A percentile compares a stretch with the other conserved stretches of the same genome.
phyloP scores from a whole-genome alignment of 1,284 basidiomycete species.

The Papiliotrema fonsecae region DNA sequence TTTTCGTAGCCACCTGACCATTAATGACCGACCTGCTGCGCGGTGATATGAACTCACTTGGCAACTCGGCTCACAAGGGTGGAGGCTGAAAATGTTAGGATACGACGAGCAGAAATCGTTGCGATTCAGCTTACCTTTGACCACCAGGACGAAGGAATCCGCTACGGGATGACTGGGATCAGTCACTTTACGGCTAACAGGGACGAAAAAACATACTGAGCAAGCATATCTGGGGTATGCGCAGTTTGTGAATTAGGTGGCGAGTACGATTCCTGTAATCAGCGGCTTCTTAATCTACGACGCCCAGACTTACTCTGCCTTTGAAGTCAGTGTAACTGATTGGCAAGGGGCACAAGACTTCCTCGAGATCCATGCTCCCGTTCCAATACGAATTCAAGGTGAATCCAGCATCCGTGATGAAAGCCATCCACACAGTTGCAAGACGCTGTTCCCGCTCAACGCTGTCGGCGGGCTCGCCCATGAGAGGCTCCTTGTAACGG shows the following conservation, averaged over 20 bases:
- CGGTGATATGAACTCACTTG: too few relatives aligned
- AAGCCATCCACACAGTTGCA: slow-evolving; percentile 36
- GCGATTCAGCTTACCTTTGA: slow-evolving; percentile 25
- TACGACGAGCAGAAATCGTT: too few relatives aligned
- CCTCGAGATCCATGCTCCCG: slow-evolving; percentile 20
- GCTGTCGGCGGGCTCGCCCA: slow-evolving; percentile 16
- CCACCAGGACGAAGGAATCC: slow-evolving; percentile 33
- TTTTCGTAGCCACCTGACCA: slow-evolving; percentile 22
- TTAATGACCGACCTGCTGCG: too few relatives aligned
- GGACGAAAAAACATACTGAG: slow-evolving; percentile 14
- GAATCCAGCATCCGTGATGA: slow-evolving; percentile 30
- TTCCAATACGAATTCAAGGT: slow-evolving; percentile 29
- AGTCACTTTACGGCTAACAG: slow-evolving; percentile 2
- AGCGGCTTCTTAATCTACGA: neutral
- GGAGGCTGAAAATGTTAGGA: neutral
- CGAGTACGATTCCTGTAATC: slow-evolving; percentile 11
- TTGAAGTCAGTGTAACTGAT: slow-evolving; percentile 24
- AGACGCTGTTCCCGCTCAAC: slow-evolving; percentile 35
- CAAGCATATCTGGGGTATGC: slow-evolving; percentile 21
- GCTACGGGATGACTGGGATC: slow-evolving; percentile 28
- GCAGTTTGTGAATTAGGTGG: slow-evolving; percentile 32
- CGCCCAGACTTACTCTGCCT: slow-evolving; percentile 9
- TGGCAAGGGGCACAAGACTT: slow-evolving; percentile 26
- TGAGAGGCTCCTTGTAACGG: slow-evolving; percentile 26
- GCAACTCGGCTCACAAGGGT: neutral